phyloP scores from a whole-genome alignment of 805 yeast species.

The Candida jianshihensis region DNA sequence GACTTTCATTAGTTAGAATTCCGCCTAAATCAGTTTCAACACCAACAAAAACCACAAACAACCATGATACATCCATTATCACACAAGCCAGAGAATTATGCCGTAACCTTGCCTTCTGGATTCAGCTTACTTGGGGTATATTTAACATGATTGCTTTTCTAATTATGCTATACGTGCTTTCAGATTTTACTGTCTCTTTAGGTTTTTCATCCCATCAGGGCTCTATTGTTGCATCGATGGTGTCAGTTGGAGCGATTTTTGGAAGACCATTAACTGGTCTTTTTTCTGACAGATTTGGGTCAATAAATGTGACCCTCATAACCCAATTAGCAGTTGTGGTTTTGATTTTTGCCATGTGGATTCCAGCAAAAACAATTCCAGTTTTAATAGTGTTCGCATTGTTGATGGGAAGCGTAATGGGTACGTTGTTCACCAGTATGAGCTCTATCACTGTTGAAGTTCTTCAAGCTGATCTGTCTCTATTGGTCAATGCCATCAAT shows the following conservation, averaged over 20 bases:
- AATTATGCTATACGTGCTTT: conserved; percentile 48
- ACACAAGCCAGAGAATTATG: conserved; percentile 31
- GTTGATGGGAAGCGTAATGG: conserved; percentile 51
- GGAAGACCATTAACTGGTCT: conserved; percentile 54
- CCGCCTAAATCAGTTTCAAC: too few species aligned
- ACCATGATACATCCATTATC: conserved; percentile 30
- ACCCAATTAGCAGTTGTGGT: conserved; percentile 33
- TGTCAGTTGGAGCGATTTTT: conserved; percentile 45
- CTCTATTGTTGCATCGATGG: conserved; percentile 54
- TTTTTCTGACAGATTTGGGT: conserved; percentile 45
- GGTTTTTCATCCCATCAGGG: conserved; percentile 53
- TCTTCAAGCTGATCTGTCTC: too few species aligned
- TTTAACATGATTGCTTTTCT: conserved; percentile 56
- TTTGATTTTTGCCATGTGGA: conserved; percentile 45
- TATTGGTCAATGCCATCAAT: too few species aligned
- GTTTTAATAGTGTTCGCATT: conserved; percentile 47
- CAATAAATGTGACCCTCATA: conserved; percentile 37
- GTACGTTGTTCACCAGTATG: too few species aligned
- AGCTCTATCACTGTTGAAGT: too few species aligned
- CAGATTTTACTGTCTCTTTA: conserved; percentile 51
- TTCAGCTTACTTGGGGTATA: conserved; percentile 33
- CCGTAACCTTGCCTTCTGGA: conserved; percentile 35
- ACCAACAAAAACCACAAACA: too few species aligned
- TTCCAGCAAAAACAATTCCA: conserved; percentile 50
- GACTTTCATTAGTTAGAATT: conserved; percentile 16